A percentile compares a stretch with the other conserved stretches of the same genome.
These are phyloP conservation scores for Hsuehochloa calcarea DNA, from an alignment of 176 grass and related monocot species.

Conservation along the genomic window DNA sequence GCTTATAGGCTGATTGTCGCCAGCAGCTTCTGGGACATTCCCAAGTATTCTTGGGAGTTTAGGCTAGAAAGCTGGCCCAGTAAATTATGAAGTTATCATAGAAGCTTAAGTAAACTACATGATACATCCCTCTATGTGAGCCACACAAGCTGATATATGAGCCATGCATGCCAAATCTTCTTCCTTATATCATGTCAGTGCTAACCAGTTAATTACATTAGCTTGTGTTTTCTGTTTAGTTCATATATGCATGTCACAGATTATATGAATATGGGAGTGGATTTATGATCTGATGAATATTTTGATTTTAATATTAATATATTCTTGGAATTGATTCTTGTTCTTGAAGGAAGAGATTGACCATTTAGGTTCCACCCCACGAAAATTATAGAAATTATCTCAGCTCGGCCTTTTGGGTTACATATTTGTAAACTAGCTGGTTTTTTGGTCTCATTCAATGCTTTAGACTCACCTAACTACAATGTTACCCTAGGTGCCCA, in stretches of 20 bases:
- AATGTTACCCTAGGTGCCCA: no score
- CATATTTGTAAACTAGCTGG: neutral
- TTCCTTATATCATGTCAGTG: neutral
- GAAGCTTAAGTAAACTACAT: neutral
- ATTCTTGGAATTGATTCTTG: neutral
- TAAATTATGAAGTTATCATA: neutral
- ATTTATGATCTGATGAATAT: neutral
- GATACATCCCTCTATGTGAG: neutral
- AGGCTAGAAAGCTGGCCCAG: neutral
- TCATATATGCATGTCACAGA: neutral
- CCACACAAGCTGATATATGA: slow-evolving; percentile 2
- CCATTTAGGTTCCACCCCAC: neutral
- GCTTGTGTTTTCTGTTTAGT: slow-evolving; percentile 17
- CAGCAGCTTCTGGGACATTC: neutral
- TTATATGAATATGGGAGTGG: neutral
- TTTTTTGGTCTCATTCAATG: neutral
- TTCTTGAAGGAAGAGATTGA: neutral
- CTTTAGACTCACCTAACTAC: neutral
- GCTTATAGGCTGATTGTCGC: neutral
- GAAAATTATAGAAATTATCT: neutral
- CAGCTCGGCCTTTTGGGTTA: neutral
- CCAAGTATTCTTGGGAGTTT: neutral
- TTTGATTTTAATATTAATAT: neutral
- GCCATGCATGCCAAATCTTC: neutral
- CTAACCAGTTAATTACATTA: neutral